Evolutionary conservation across 2,329 filamentous ascomycete genomes (phyloP).

Genomic region (Passalora sequoiae): DNA sequence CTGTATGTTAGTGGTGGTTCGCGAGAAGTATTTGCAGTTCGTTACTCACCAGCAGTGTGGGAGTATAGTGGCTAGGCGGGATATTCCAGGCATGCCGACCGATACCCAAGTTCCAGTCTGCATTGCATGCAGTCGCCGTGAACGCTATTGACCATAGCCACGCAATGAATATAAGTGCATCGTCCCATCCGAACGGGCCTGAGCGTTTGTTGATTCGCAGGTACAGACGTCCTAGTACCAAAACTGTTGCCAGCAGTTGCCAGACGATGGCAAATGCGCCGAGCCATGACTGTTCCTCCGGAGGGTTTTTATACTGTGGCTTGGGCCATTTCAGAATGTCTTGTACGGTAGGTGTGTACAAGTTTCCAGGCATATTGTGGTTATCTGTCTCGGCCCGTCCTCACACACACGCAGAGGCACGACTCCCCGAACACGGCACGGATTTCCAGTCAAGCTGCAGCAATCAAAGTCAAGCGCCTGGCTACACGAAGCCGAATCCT

Average conservation of each 20-base stretch:
- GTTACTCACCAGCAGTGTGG: slow-evolving; percentile 6
- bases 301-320: slow-evolving; percentile 26
- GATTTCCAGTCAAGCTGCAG: neutral
- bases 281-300: slow-evolving; percentile 21
- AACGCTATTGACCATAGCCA: slow-evolving; percentile 20
- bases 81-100: slow-evolving; percentile 25
- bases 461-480: neutral
- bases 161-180: slow-evolving; percentile 18
- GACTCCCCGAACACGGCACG: neutral
- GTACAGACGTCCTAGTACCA: slow-evolving; percentile 23
- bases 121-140: slow-evolving; percentile 14
- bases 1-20: slow-evolving; percentile 7
- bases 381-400: neutral
- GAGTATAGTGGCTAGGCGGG: neutral
- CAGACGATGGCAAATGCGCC: slow-evolving; percentile 16
- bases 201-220: slow-evolving; percentile 22
- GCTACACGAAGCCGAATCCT: neutral
- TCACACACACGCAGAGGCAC: no score
- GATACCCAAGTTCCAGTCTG: slow-evolving; percentile 11
- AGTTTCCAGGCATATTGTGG: slow-evolving; percentile 26
- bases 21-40: no score
- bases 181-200: slow-evolving; percentile 26
- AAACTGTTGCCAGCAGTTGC: slow-evolving; percentile 18
- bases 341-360: slow-evolving; percentile 16
- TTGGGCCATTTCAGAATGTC: slow-evolving; percentile 23